Base-by-base conservation (phyloP, 345 rosid species). In the Brassica cretica region DNA sequence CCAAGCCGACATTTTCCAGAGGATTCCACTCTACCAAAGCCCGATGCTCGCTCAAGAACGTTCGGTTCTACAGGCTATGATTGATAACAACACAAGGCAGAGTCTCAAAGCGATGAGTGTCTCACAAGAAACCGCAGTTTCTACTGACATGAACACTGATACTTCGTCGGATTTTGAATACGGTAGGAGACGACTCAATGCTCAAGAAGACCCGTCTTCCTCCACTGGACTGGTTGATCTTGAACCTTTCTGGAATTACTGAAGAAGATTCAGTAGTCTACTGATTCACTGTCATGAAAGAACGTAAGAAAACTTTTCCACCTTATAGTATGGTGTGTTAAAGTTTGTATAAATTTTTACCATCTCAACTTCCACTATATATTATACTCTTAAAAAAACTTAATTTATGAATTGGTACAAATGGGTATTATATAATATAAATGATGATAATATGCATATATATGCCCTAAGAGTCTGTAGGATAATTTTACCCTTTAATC, bases 161-260 rank as follows among this genome's bases (percentile, higher is more conserved):
- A 91, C 84, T 55, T 88, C 91, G 1, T 86, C 93, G 9, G 85
- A 86, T 58, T 82, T 87, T 37, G 88, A 86, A 61, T 68, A 72
- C 63, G 83, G 84, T 5, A 88, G 83, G 79, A 83, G 84, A 80
- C 78, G 75, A 37, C 44, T 37, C 44, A 37, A 2, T 1, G 69
- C 73, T 75, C 93, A 80, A 55, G 88, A 76, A 16, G 86, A 73
- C 5, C 91, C 84, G 0, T 81, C 91, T 73, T 84, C 86, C 65
- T 85, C 89, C 0, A 77, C 83, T 8, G 85, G 76, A 64, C 81
- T 88, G 3, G 74, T 82, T 69, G 91, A 87, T 68, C 85, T 88
- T 74, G 92, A 86, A 68, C 82, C 84, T 77, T 78, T 93, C 27
- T 91, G 98, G 98, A 89, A 82, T 85, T 91, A 84, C 82, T 90